phyloP scores from a whole-genome alignment of 1,284 basidiomycete species.

The Cronartium quercuum region DNA sequence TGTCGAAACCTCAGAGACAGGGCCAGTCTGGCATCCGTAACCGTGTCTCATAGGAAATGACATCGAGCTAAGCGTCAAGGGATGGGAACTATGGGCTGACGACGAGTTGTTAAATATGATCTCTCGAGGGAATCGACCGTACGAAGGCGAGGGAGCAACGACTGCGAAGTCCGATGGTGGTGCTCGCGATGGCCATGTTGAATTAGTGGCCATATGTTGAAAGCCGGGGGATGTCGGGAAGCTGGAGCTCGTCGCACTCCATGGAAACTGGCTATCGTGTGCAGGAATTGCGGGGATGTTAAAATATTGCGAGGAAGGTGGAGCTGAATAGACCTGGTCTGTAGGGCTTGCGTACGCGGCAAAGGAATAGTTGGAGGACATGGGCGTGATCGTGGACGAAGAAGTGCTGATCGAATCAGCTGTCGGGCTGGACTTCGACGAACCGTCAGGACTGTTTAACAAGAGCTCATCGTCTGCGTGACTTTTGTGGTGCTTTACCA shows the following conservation, averaged over 20 bases:
- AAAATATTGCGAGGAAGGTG: constrained; percentile 1
- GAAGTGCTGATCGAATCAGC: background rate
- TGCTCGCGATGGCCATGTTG: background rate
- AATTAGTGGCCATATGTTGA: background rate
- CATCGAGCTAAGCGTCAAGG: background rate
- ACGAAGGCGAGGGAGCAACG: background rate
- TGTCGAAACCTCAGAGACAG: too few species aligned
- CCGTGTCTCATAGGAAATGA: background rate
- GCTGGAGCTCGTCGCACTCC: background rate
- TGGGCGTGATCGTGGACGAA: background rate
- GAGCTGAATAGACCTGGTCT: background rate
- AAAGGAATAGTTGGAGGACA: background rate
- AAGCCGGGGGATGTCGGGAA: background rate
- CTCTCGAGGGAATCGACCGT: background rate
- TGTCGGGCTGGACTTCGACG: background rate
- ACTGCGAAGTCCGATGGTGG: background rate
- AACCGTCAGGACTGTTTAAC: constrained; percentile 18
- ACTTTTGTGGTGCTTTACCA: constrained; percentile 51
- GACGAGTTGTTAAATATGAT: background rate
- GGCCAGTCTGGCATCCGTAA: too few species aligned
- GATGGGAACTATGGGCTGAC: background rate
- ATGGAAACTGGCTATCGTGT: background rate
- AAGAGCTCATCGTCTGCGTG: constrained; percentile 40
- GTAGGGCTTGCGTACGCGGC: background rate
- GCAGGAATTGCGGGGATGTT: background rate